A percentile compares a stretch with the other conserved stretches of the same genome.
phyloP scores from a whole-genome alignment of 352 stramenopile genomes.

The Pythium diclinum region DNA sequence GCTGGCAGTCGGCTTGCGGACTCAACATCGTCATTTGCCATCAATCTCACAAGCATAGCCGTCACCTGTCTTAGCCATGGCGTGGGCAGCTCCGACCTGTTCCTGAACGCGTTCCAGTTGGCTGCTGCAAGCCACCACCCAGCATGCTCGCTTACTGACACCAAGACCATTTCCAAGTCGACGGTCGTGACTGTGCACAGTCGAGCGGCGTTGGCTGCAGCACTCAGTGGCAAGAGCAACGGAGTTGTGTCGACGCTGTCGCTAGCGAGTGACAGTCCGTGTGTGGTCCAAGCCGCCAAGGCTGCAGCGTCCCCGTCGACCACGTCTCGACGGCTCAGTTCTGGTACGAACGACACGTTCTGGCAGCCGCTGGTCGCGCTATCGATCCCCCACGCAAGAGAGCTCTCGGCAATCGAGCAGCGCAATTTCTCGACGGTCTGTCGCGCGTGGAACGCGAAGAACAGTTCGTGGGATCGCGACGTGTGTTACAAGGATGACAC shows the following conservation, averaged over 20 bases:
- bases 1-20: conserved; percentile 25
- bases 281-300: conserved; percentile 24
- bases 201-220: conserved; percentile 28
- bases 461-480: conserved; percentile 37
- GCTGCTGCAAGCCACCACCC: conserved; percentile 33
- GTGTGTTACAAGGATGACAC: conserved; percentile 62
- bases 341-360: conserved; percentile 1
- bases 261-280: conserved; percentile 36
- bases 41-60: conserved; percentile 45
- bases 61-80: conserved; percentile 34
- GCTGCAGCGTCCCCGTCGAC: conserved; percentile 24
- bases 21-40: conserved; percentile 20
- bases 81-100: conserved; percentile 31
- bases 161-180: conserved; percentile 38
- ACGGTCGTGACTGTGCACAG: conserved; percentile 50
- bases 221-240: conserved; percentile 13
- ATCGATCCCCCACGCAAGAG: conserved; percentile 45
- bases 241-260: conserved; percentile 30
- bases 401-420: conserved; percentile 43
- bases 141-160: conserved; percentile 37
- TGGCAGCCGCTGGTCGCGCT: conserved; percentile 47
- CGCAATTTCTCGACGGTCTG: conserved; percentile 64
- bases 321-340: conserved; percentile 8
- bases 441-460: conserved; percentile 44
- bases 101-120: conserved; percentile 49